phyloP scores from a whole-genome alignment of 306 rosid genomes.

The Albizia julibrissin region DNA sequence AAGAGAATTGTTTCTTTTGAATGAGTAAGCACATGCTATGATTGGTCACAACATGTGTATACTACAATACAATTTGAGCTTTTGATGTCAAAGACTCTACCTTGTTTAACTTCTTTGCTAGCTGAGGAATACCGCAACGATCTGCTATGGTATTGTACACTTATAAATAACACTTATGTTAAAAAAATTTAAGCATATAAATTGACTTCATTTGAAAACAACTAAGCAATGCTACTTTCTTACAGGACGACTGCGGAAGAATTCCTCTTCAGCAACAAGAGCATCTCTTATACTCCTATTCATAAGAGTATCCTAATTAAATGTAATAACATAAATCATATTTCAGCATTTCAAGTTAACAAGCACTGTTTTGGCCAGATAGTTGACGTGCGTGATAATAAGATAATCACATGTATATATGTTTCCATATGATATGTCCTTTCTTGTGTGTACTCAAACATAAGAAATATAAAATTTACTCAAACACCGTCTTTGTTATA shows the following conservation, averaged over 20 bases:
- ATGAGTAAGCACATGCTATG: slow-evolving; percentile 3
- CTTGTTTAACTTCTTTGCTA: slow-evolving; percentile 98
- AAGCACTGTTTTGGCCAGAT: not conserved
- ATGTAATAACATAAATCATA: slow-evolving; percentile 36
- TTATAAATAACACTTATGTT: slow-evolving; percentile 46
- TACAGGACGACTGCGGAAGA: slow-evolving; percentile 89
- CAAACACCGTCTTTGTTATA: slow-evolving; percentile 3
- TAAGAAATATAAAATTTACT: not conserved
- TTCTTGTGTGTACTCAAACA: slow-evolving; percentile 5
- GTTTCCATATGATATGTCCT: not conserved
- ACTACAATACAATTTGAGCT: slow-evolving; percentile 6
- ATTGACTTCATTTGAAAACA: slow-evolving; percentile 6
- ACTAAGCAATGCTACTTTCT: slow-evolving; percentile 41
- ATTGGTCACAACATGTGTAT: slow-evolving; percentile 12
- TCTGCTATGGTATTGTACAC: slow-evolving; percentile 87
- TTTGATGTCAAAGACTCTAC: slow-evolving; percentile 47
- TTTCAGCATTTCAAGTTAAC: too few species aligned
- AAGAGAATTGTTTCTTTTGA: not conserved
- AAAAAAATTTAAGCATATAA: slow-evolving; percentile 23
- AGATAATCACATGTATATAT: slow-evolving; percentile 21
- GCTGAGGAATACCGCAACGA: slow-evolving; percentile 89
- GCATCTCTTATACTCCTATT: slow-evolving; percentile 94
- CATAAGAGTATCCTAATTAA: slow-evolving; percentile 70
- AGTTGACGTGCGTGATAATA: slow-evolving; percentile 29
- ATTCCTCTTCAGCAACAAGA: slow-evolving; percentile 83